These are phyloP conservation scores for Penicillium coprophilum DNA, from an alignment of 495 filamentous ascomycete genomes.

Conservation along the genomic window DNA sequence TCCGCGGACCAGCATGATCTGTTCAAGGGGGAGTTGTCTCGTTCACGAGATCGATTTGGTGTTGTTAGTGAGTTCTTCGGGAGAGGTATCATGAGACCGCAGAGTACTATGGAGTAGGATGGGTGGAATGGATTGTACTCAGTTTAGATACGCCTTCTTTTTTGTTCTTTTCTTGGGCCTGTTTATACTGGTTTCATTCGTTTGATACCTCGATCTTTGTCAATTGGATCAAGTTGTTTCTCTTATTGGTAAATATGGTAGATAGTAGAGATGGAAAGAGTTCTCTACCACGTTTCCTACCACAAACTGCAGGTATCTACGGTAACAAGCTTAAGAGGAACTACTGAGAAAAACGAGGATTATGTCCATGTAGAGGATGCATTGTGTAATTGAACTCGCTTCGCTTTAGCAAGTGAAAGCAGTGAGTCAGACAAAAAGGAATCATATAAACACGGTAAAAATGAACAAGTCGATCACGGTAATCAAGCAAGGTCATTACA, in stretches of 20 bases:
- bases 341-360: background rate
- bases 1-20: conserved; percentile 85
- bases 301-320: too few relatives aligned
- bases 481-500: conserved; percentile 12
- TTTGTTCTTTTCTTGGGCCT: background rate
- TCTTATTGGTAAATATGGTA: background rate
- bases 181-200: conserved; percentile 11
- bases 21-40: conserved; percentile 76
- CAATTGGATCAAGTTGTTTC: conserved; percentile 9
- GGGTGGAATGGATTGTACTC: background rate
- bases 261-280: background rate
- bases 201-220: conserved; percentile 19
- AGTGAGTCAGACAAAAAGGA: background rate
- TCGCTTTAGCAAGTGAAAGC: conserved; percentile 14
- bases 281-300: background rate
- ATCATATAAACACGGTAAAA: conserved; percentile 11
- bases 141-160: conserved; percentile 10
- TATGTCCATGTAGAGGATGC: conserved; percentile 12
- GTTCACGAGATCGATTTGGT: conserved; percentile 80
- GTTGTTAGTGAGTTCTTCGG: conserved; percentile 94
- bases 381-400: conserved; percentile 20
- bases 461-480: conserved; percentile 4
- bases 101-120: conserved; percentile 40
- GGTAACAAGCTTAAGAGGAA: too few relatives aligned
- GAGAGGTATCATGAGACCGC: conserved; percentile 75